Conservation (phyloP, 2,329 filamentous ascomycete species). For the Paramyrothecium sp. region DNA sequence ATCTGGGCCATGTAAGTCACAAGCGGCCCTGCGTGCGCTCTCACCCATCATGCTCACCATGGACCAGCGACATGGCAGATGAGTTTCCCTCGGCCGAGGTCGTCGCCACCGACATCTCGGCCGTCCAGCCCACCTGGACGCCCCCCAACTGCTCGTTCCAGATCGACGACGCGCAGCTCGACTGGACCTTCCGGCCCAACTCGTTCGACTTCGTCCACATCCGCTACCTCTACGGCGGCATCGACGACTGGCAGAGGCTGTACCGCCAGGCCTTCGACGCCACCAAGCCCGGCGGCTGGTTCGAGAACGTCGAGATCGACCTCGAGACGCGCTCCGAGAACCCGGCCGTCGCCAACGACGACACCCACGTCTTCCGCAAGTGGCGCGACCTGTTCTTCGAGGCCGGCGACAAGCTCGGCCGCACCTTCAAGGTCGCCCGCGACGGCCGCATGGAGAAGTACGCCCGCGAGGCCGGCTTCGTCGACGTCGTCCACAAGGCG, state of each 20-base stretch:
- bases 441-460: conserved; percentile 15
- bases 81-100: conserved; percentile 24
- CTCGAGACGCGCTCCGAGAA: conserved; percentile 10
- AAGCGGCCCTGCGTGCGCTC: not conserved
- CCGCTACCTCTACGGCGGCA: conserved; percentile 53
- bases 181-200: conserved; percentile 42
- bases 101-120: conserved; percentile 32
- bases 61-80: conserved; percentile 24
- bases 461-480: conserved; percentile 29
- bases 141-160: conserved; percentile 28
- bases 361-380: conserved; percentile 15
- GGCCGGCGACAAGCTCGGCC: conserved; percentile 20
- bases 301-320: conserved; percentile 21
- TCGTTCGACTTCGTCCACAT: conserved; percentile 60
- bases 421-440: conserved; percentile 19
- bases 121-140: conserved; percentile 28
- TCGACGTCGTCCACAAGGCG: conserved; percentile 23
- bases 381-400: conserved; percentile 24
- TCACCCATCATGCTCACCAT: not conserved
- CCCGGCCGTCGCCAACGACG: conserved; percentile 8
- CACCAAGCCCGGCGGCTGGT: conserved; percentile 36
- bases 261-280: conserved; percentile 50
- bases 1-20: conserved; percentile 44
- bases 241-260: conserved; percentile 55
- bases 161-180: conserved; percentile 29